phyloP scores from a whole-genome alignment of 2,329 filamentous ascomycete species.

The Thielaviopsis ethacetica region DNA sequence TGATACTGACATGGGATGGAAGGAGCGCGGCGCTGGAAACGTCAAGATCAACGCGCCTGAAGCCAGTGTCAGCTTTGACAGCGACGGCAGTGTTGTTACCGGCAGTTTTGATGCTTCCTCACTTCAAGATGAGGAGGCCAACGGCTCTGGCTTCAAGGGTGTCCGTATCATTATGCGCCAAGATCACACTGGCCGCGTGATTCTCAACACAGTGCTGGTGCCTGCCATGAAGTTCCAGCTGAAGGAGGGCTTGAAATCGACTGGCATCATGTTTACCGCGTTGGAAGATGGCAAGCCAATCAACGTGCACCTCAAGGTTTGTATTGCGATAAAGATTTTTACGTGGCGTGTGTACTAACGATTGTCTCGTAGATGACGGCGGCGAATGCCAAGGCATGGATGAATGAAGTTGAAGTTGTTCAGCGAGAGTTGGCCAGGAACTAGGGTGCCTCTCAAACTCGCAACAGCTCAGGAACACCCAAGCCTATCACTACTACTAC shows the following conservation, averaged over 20 bases:
- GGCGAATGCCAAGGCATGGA: slow-evolving; percentile 34
- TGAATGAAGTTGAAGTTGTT: slow-evolving; percentile 32
- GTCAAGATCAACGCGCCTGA: slow-evolving; percentile 68
- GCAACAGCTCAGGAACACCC: background rate
- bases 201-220: slow-evolving; percentile 70
- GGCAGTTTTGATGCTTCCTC: slow-evolving; percentile 39
- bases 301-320: slow-evolving; percentile 44
- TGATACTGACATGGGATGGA: slow-evolving; percentile 59
- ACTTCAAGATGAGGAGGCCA: slow-evolving; percentile 18
- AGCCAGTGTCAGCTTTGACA: slow-evolving; percentile 37
- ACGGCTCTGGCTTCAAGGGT: slow-evolving; percentile 24
- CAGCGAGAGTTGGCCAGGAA: slow-evolving; percentile 32
- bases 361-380: slow-evolving; percentile 30
- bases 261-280: slow-evolving; percentile 50
- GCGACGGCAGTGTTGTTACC: slow-evolving; percentile 30
- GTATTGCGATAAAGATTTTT: slow-evolving; percentile 7
- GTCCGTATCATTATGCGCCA: slow-evolving; percentile 78
- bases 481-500: background rate
- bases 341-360: background rate
- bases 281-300: slow-evolving; percentile 41
- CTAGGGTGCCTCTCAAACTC: slow-evolving; percentile 14
- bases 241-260: slow-evolving; percentile 54
- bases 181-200: slow-evolving; percentile 72
- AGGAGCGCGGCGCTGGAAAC: slow-evolving; percentile 71
- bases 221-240: slow-evolving; percentile 67